Evolutionary conservation across 1,139 yeast species (phyloP).

Genomic region (Saccharomyces hybrid): DNA sequence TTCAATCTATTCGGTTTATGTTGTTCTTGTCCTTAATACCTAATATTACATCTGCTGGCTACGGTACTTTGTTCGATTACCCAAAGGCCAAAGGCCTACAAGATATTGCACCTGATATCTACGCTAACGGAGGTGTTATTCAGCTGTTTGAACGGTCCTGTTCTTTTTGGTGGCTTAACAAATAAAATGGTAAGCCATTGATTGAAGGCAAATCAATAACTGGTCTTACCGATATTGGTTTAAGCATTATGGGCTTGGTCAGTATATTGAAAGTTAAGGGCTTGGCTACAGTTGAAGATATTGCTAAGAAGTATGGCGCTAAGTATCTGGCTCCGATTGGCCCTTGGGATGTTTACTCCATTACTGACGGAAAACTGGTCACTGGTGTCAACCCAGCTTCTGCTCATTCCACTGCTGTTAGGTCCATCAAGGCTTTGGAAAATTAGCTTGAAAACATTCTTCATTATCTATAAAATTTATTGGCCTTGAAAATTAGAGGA

Average conservation of each 20-base stretch:
- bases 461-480: not conserved
- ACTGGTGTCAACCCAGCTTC: conserved; percentile 61
- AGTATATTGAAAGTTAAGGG: conserved; percentile 33
- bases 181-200: conserved; percentile 39
- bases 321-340: conserved; percentile 39
- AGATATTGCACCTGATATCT: conserved; percentile 40
- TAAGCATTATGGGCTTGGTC: conserved; percentile 36
- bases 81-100: conserved; percentile 45
- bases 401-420: conserved; percentile 31
- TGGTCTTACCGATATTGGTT: conserved; percentile 56
- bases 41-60: conserved; percentile 51
- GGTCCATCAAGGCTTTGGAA: conserved; percentile 7
- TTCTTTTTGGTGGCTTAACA: conserved; percentile 42
- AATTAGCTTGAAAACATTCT: not conserved
- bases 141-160: conserved; percentile 68
- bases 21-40: no score
- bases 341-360: conserved; percentile 46
- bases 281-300: conserved; percentile 35
- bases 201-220: conserved; percentile 49
- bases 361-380: conserved; percentile 48
- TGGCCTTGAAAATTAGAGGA: no score
- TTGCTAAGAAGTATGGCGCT: conserved; percentile 39
- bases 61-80: conserved; percentile 52
- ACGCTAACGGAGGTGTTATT: conserved; percentile 46
- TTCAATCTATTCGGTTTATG: no score